Conservation (phyloP, 768 basidiomycete species). For the Suillus subaureus region DNA sequence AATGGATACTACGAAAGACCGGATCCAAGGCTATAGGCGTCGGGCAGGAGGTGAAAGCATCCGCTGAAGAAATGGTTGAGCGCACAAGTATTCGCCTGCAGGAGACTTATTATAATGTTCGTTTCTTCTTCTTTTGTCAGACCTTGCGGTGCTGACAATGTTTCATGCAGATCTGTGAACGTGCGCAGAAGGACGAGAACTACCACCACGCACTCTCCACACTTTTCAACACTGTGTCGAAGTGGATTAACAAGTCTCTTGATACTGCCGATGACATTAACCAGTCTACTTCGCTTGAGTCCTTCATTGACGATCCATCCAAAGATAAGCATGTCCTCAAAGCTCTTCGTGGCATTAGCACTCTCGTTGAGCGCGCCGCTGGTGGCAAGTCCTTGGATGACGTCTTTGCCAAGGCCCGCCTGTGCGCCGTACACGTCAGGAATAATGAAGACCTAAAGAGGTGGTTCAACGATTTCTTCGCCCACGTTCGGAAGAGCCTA, state of each 20-base stretch:
- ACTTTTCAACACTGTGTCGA: constrained; percentile 56
- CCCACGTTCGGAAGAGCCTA: constrained; percentile 46
- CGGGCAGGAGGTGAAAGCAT: constrained; percentile 44
- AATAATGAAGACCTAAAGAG: constrained; percentile 52
- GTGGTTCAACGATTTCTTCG: constrained; percentile 60
- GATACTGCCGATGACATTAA: constrained; percentile 50
- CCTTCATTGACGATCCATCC: constrained; percentile 63
- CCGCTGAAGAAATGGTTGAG: constrained; percentile 46
- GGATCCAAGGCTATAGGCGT: constrained; percentile 61
- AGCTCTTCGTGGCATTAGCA: constrained; percentile 44
- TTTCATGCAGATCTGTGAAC: constrained; percentile 56
- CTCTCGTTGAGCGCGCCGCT: constrained; percentile 56
- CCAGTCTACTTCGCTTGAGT: constrained; percentile 47
- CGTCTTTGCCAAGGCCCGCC: constrained; percentile 43
- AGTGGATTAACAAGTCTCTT: constrained; percentile 55
- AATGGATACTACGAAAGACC: constrained; percentile 63
- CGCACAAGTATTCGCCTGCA: constrained; percentile 45
- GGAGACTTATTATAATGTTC: constrained; percentile 56
- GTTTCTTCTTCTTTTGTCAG: constrained; percentile 3
- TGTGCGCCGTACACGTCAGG: constrained; percentile 50
- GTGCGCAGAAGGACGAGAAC: constrained; percentile 60
- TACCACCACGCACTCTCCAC: constrained; percentile 61
- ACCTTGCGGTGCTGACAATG: not conserved
- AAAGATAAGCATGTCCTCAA: constrained; percentile 61
- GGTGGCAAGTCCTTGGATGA: constrained; percentile 50